Evolutionary conservation across 2,329 filamentous ascomycete genomes (phyloP).

Genomic region (Huntiella omanensis): DNA sequence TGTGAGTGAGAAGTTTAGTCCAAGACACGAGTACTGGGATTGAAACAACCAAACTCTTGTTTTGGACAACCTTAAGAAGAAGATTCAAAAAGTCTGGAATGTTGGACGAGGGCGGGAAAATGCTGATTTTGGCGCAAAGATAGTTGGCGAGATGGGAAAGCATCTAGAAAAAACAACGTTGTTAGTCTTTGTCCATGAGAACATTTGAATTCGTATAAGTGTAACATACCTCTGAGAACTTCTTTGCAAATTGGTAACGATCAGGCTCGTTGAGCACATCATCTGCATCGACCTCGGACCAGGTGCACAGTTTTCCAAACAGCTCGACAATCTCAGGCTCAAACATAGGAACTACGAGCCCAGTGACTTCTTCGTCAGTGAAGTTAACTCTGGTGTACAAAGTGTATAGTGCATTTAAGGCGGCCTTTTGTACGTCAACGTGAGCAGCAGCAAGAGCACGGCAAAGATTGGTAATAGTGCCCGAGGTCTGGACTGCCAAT

Average conservation of each 20-base stretch:
- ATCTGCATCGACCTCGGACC: slow-evolving; percentile 60
- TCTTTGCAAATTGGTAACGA: slow-evolving; percentile 83
- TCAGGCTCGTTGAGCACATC: slow-evolving; percentile 59
- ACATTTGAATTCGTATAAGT: background rate
- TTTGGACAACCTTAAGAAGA: slow-evolving; percentile 59
- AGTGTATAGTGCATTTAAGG: slow-evolving; percentile 66
- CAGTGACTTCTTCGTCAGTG: slow-evolving; percentile 57
- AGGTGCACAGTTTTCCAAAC: slow-evolving; percentile 56
- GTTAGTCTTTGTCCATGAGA: background rate
- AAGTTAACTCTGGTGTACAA: slow-evolving; percentile 61
- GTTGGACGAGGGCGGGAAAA: slow-evolving; percentile 44
- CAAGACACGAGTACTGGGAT: slow-evolving; percentile 84
- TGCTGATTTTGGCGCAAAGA: slow-evolving; percentile 55
- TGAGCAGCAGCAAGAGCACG: slow-evolving; percentile 51
- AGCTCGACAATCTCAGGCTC: slow-evolving; percentile 50
- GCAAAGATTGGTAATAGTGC: slow-evolving; percentile 52
- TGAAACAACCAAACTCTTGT: slow-evolving; percentile 76
- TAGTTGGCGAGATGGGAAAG: slow-evolving; percentile 72
- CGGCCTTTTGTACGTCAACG: slow-evolving; percentile 56
- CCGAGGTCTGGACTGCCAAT: slow-evolving; percentile 54
- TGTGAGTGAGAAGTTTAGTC: slow-evolving; percentile 62
- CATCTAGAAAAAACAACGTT: slow-evolving; percentile 33
- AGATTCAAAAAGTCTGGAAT: slow-evolving; percentile 61
- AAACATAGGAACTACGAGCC: slow-evolving; percentile 65
- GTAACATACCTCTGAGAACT: slow-evolving; percentile 62